Base-by-base conservation (phyloP, 1,139 yeast species). In the Yamadazyma jaroonii region DNA sequence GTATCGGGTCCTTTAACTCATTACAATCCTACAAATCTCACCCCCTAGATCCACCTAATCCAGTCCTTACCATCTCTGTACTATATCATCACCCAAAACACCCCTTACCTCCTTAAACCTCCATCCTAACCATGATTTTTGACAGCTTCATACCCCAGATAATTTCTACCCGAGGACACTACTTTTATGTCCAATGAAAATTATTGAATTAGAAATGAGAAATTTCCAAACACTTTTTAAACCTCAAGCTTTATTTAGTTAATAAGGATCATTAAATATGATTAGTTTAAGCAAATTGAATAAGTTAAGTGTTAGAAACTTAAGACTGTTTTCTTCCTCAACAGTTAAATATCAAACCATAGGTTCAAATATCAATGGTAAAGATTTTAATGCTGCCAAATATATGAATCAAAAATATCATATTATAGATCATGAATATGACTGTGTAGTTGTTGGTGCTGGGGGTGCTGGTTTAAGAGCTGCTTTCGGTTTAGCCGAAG, bases 391-490 rank as follows among this genome's bases (percentile, higher is more conserved):
- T 49, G 75, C 80, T 29, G 61, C 79, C 34, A 63, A 67, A 41
- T 72, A 75, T 44, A 75, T 79, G 73, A 72, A 77, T 45, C 84
- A 82, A 53, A 86, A 88, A 61, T 90, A 90, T 68, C 95, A 89
- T 57, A 84, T 92, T 48, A 82, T 90, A 51, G 95, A 92, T 68
- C 98, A 92, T 65, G 97, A 92, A 65, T 92, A 92, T 68, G 98
- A 92, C 69, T 89, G 96, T 74, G 80, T 92, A 39, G 98, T 92
- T 46, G 92, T 92, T 40, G 98, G 98, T 57, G 98, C 97, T 39
- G 98, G 98, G 56, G 98, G 98, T 62, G 98, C 98, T 35, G 98
- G 98, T 60, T 75, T 92, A 47, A 83, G 98, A 72, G 98, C 98
- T 32, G 97, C 98, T 28, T 92, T 90, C 54, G 98, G 98, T 46